Evolutionary conservation across 306 rosid species (phyloP).

Genomic region (Acacia acuminata): DNA sequence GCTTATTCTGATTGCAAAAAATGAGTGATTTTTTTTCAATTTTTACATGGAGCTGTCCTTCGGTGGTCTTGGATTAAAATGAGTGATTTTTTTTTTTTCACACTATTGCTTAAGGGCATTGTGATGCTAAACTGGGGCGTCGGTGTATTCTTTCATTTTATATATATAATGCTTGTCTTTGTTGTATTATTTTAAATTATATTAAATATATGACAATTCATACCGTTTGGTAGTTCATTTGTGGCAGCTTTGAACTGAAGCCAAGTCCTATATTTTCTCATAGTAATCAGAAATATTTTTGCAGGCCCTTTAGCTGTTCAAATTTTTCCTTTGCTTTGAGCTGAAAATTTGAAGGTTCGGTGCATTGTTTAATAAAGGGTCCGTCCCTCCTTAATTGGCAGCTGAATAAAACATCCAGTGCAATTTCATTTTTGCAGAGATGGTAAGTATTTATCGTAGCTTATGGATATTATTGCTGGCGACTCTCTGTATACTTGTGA

Average conservation of each 20-base stretch:
- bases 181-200: neutral
- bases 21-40: neutral
- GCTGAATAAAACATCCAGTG: conserved; percentile 22
- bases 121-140: neutral
- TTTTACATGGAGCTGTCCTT: neutral
- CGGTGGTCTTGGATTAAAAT: neutral
- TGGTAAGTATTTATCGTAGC: conserved; percentile 43
- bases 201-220: neutral
- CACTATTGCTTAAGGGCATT: neutral
- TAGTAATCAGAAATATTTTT: conserved; percentile 16
- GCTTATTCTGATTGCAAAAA: neutral
- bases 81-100: neutral
- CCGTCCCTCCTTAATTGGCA: conserved; percentile 3
- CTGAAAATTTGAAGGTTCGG: conserved; percentile 20
- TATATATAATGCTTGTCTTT: neutral
- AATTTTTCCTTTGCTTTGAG: conserved; percentile 1
- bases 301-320: conserved; percentile 33
- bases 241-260: neutral
- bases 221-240: conserved; percentile 3
- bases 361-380: conserved; percentile 18
- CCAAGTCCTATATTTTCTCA: neutral
- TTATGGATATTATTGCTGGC: neutral
- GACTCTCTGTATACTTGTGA: neutral
- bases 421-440: conserved; percentile 13
- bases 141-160: neutral